Base-by-base conservation (phyloP, 257 asterid species). In the Solanum bulbocastanum region DNA sequence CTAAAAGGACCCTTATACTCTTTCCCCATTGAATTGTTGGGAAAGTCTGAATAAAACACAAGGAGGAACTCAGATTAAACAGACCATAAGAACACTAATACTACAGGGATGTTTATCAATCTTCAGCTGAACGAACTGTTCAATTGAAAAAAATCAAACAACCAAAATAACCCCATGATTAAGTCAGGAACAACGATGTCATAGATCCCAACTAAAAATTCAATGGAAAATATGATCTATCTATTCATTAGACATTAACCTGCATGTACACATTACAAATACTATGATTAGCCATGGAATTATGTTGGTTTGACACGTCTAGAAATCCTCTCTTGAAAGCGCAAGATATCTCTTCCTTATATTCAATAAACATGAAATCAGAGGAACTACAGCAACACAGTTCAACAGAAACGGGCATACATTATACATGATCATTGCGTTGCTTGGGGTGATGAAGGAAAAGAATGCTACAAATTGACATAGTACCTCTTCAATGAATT, bases 11-110 rank as follows among this genome's bases (percentile, higher is more conserved):
- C 92, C 99, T 92, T 20, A 94, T 96, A 89, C 91, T 94, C 92
- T 91, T 97, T 60, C 99, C 99, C 95, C 96, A 94, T 85, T 87
- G 91, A 86, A 96, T 96, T 33, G 15, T 89, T 83, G 96, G 99
- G 87, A 92, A 87, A 88, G 92, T 88, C 99, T 96, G 75, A 56
- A 73, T 52, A 88, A 90, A 86, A 84, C 87, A 35, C 68, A 84
- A 85, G 37, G 49, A 83, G 69, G 58, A 68, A 91, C 76, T 37
- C 71, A 79, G 78, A 36, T 46, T 8, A 49, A 73, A 46, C 16
- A 33, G 13, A 72, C 22, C 27, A 79, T 14, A 35, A 79, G 37
- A 79, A 79, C 85, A 27, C 3, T 81, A 81, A 7, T 40, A 39
- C 20, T 23, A 35, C 35, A 12, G 58, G 35, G 35, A 76, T 76